Evolutionary conservation across 768 basidiomycete genomes (phyloP).

Genomic region (Mycena venus): DNA sequence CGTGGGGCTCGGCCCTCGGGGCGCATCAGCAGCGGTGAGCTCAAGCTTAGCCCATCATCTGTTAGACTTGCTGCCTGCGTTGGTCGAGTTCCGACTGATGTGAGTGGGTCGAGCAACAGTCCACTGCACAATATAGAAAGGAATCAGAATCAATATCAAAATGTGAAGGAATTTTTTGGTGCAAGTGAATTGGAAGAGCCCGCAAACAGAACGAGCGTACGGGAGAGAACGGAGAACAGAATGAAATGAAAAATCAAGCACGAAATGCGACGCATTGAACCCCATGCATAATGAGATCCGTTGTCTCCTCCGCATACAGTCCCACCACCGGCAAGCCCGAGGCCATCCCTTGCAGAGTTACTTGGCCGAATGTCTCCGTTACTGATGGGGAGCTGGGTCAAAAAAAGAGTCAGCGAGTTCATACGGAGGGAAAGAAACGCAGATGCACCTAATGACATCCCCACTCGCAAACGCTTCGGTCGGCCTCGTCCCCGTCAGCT

Average conservation of each 20-base stretch:
- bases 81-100: too few species aligned
- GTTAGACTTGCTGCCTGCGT: background rate
- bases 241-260: background rate
- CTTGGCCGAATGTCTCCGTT: slow-evolving; percentile 31
- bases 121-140: background rate
- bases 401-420: background rate
- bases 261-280: background rate
- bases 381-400: slow-evolving; percentile 21
- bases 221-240: too few species aligned
- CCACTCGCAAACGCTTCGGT: slow-evolving; percentile 26
- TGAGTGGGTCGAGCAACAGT: background rate
- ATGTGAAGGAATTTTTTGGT: too few species aligned
- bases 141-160: too few species aligned
- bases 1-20: too few species aligned
- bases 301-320: slow-evolving; percentile 25
- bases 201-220: too few species aligned
- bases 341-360: slow-evolving; percentile 32
- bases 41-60: too few species aligned
- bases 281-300: slow-evolving; percentile 20
- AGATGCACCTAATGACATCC: slow-evolving; percentile 17
- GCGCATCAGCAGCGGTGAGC: background rate
- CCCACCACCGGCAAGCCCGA: slow-evolving; percentile 27
- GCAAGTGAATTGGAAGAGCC: too few species aligned
- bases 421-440: too few species aligned
- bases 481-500: slow-evolving; percentile 3